Base-by-base conservation (phyloP, 2,329 filamentous ascomycete genomes). In the Cytospora piceicola region DNA sequence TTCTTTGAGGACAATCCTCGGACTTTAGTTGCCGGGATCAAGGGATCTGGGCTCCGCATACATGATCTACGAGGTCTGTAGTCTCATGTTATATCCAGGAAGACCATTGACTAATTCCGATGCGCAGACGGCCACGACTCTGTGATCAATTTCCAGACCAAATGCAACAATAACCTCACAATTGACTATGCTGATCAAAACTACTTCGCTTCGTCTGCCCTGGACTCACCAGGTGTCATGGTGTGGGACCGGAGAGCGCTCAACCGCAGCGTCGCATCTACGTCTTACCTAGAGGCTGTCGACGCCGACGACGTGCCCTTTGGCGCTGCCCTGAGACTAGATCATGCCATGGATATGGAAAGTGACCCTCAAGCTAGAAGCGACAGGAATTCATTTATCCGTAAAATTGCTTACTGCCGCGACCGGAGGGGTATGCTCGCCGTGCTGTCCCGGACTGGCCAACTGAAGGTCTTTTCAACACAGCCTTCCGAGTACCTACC, bases 161-260 rank as follows among this genome's bases (percentile, higher is more conserved):
- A 85, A 70, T 88, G 86, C 71, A 89, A 88, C 74, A 90, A 90
- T 71, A 90, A 90, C 69, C 75, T 95, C 63, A 86, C 91, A 20
- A 91, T 95, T 67, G 91, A 95, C 77, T 91, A 91, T 67, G 81
- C 88, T 27, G 90, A 96, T 71, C 87, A 90, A 69, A 93, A 95
- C 71, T 94, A 93, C 76, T 94, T 95, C 77, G 88, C 92, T 1
- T 94, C 92, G 1, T 92, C 91, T 17, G 89, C 90, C 3, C 79
- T 92, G 15, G 90, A 92, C 66, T 88, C 92, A 58, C 89, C 91
- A 0, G 87, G 88, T 9, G 83, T 94, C 60, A 88, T 90, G 75
- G 83, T 94, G 36, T 94, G 91, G 91, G 91, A 94, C 73, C 86
- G 89, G 30, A 88, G 91, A 53, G 85, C 84, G n/a, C 82, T 81